Evolutionary conservation across 106 monocot genomes (phyloP).

Genomic region (Dioscorea dumetorum): DNA sequence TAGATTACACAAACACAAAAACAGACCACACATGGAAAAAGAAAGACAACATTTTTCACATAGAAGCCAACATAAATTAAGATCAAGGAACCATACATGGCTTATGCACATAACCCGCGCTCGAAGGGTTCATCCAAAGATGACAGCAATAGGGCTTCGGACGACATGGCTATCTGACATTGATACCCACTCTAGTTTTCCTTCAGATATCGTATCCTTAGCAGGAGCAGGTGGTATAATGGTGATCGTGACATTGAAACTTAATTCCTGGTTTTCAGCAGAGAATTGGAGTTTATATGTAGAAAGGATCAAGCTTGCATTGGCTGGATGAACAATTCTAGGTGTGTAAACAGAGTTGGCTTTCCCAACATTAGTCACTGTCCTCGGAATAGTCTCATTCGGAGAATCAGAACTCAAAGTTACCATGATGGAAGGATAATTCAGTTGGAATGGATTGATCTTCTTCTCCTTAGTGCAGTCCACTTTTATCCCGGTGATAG

Average conservation of each 20-base stretch:
- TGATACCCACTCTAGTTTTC: too few species aligned
- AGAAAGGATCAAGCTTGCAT: slow-evolving; percentile 11
- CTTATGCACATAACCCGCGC: too few species aligned
- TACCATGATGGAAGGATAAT: slow-evolving; percentile 34
- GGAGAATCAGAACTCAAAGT: background rate
- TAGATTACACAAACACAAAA: too few species aligned
- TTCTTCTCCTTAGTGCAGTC: slow-evolving; percentile 11
- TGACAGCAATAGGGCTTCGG: too few species aligned
- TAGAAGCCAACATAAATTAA: too few species aligned
- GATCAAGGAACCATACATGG: too few species aligned
- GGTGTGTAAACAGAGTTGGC: background rate
- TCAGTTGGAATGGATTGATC: slow-evolving; percentile 17
- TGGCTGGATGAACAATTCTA: background rate
- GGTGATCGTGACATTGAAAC: background rate
- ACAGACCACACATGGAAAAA: too few species aligned
- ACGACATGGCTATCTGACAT: too few species aligned
- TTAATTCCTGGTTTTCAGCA: background rate
- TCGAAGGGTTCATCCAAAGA: too few species aligned
- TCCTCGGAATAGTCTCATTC: slow-evolving; percentile 7
- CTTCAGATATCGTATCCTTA: too few species aligned
- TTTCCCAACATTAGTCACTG: slow-evolving; percentile 11
- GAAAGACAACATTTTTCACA: too few species aligned
- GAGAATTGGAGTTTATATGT: slow-evolving; percentile 4
- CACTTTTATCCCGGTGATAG: background rate
- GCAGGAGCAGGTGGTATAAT: too few species aligned